phyloP scores from a whole-genome alignment of 2,329 filamentous ascomycete species.

The Colletotrichum melonis region DNA sequence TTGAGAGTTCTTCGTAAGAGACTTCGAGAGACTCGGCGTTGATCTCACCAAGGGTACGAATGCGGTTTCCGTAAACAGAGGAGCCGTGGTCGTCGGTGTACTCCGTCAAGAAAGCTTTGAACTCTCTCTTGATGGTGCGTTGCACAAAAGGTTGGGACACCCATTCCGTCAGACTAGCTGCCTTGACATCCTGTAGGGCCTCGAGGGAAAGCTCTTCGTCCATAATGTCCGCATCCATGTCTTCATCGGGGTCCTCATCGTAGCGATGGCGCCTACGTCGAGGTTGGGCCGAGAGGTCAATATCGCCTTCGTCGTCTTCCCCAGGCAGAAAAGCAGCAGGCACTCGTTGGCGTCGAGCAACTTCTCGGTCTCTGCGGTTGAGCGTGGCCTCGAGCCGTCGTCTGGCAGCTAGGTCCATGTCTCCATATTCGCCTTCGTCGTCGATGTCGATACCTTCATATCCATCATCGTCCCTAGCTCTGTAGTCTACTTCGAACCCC shows the following conservation, averaged over 20 bases:
- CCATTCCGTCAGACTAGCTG: conserved; percentile 94
- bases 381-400: conserved; percentile 79
- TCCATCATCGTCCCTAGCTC: conserved; percentile 71
- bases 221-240: conserved; percentile 94
- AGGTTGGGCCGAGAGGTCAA: conserved; percentile 87
- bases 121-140: conserved; percentile 93
- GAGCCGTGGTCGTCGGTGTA: conserved; percentile 90
- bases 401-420: conserved; percentile 73
- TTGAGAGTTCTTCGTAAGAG: conserved; percentile 91
- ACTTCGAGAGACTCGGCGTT: conserved; percentile 97
- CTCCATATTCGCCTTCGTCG: conserved; percentile 80
- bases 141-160: conserved; percentile 90
- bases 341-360: conserved; percentile 73
- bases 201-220: conserved; percentile 94
- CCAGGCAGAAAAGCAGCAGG: conserved; percentile 81
- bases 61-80: conserved; percentile 94
- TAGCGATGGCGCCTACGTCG: conserved; percentile 89
- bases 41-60: conserved; percentile 94
- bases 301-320: conserved; percentile 86
- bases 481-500: conserved; percentile 79
- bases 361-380: conserved; percentile 78
- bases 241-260: conserved; percentile 93
- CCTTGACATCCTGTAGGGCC: conserved; percentile 92
- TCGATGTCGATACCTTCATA: conserved; percentile 82
- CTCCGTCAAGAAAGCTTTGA: conserved; percentile 96